These are phyloP conservation scores for Tetradesmus lagerheimii DNA, from an alignment of 139 green algal genomes.

Conservation along the genomic window DNA sequence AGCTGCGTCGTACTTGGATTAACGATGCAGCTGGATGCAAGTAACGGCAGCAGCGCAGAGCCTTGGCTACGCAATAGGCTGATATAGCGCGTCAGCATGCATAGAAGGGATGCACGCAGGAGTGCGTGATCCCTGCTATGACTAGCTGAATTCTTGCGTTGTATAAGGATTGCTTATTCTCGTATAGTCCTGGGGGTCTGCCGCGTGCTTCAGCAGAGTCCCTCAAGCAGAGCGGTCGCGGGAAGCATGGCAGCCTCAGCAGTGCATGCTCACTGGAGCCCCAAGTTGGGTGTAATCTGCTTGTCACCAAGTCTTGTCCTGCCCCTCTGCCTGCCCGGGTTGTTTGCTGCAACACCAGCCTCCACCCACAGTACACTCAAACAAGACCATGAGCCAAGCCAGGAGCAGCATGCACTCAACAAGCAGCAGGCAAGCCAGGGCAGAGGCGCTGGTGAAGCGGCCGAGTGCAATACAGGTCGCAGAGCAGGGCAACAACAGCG, in stretches of 20 bases:
- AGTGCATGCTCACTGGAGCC: background rate
- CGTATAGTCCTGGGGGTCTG: background rate
- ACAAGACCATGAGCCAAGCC: background rate
- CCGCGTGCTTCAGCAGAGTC: background rate
- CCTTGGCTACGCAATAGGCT: background rate
- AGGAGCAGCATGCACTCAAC: constrained; percentile 16
- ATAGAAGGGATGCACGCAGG: background rate
- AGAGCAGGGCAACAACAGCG: constrained; percentile 1
- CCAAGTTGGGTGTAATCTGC: background rate
- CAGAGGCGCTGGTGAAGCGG: background rate
- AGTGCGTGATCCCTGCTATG: background rate
- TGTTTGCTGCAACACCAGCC: background rate
- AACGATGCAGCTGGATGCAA: background rate
- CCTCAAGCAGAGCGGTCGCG: background rate
- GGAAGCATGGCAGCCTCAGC: background rate
- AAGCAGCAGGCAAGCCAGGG: background rate
- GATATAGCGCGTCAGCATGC: constrained; percentile 1
- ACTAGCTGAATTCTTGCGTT: background rate
- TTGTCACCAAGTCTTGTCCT: background rate
- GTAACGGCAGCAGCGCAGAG: background rate
- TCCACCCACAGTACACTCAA: background rate
- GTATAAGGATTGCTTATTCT: background rate
- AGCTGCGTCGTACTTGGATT: background rate
- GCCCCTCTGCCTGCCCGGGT: background rate
- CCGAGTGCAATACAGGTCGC: background rate